Evolutionary conservation across 306 rosid genomes (phyloP).

Genomic region (Cucumis sativus): DNA sequence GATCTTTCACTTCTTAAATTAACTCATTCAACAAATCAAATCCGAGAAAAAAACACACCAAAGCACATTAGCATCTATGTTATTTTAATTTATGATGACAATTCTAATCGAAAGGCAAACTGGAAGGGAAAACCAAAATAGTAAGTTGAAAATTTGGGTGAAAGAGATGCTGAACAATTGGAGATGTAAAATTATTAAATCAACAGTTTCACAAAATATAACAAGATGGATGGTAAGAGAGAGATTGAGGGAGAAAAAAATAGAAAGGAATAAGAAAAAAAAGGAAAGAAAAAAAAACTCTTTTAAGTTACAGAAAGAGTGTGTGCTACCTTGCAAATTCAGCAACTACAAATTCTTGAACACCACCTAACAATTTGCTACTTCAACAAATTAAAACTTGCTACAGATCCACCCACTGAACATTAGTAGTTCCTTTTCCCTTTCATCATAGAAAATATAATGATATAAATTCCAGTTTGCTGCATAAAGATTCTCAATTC

Average conservation of each 20-base stretch:
- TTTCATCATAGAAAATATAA: slow-evolving; percentile 1
- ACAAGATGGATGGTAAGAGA: slow-evolving; percentile 26
- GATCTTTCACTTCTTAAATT: background rate
- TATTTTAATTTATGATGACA: background rate
- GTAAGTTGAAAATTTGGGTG: background rate
- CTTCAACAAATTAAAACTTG: slow-evolving; percentile 31
- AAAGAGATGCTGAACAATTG: slow-evolving; percentile 1
- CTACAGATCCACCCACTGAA: slow-evolving; percentile 19
- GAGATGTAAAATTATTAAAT: slow-evolving; percentile 19
- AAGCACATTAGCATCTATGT: background rate
- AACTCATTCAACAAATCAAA: background rate
- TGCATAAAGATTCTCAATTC: background rate
- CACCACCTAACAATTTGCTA: slow-evolving; percentile 29
- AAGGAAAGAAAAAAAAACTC: background rate
- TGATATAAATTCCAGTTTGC: slow-evolving; percentile 2
- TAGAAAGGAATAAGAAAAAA: background rate
- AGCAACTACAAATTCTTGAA: slow-evolving; percentile 29
- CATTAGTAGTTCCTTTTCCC: slow-evolving; percentile 20
- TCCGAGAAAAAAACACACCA: background rate
- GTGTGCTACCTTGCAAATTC: slow-evolving; percentile 26
- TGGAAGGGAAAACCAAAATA: background rate
- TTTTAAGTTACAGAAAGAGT: slow-evolving; percentile 57
- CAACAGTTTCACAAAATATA: slow-evolving; percentile 19
- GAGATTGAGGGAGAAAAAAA: slow-evolving; percentile 10
- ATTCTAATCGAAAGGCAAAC: background rate